phyloP scores from a whole-genome alignment of 1,284 basidiomycete species.

The Ceratorhiza oryzae-sativae region DNA sequence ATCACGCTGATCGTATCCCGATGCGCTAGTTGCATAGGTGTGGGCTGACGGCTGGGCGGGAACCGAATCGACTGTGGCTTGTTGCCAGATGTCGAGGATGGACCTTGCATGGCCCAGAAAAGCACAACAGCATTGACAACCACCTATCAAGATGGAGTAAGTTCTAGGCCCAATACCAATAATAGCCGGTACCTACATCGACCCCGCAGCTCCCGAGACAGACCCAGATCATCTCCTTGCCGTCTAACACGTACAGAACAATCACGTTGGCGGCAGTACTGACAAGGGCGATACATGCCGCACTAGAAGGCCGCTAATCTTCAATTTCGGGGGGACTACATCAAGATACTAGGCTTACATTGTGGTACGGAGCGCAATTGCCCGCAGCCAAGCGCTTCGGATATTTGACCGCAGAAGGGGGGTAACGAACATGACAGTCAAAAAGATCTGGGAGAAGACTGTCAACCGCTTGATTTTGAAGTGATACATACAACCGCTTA shows the following conservation, averaged over 20 bases:
- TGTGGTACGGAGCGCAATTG: slow-evolving; percentile 22
- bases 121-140: slow-evolving; percentile 17
- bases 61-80: slow-evolving; percentile 1
- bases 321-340: background rate
- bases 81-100: background rate
- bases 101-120: slow-evolving; percentile 27
- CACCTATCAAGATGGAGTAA: background rate
- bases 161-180: background rate
- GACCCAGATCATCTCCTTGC: slow-evolving; percentile 34
- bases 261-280: slow-evolving; percentile 23
- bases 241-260: slow-evolving; percentile 16
- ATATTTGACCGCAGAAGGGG: slow-evolving; percentile 30
- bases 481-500: slow-evolving; percentile 1
- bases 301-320: background rate
- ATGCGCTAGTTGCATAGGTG: background rate
- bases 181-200: background rate
- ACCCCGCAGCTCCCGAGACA: slow-evolving; percentile 23
- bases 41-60: background rate
- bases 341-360: slow-evolving; percentile 8
- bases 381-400: slow-evolving; percentile 19
- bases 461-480: background rate
- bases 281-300: slow-evolving; percentile 22
- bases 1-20: background rate
- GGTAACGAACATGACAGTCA: slow-evolving; percentile 31
- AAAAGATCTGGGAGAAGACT: background rate